Evolutionary conservation across 306 rosid species (phyloP).

Genomic region (Rosa lucieae): DNA sequence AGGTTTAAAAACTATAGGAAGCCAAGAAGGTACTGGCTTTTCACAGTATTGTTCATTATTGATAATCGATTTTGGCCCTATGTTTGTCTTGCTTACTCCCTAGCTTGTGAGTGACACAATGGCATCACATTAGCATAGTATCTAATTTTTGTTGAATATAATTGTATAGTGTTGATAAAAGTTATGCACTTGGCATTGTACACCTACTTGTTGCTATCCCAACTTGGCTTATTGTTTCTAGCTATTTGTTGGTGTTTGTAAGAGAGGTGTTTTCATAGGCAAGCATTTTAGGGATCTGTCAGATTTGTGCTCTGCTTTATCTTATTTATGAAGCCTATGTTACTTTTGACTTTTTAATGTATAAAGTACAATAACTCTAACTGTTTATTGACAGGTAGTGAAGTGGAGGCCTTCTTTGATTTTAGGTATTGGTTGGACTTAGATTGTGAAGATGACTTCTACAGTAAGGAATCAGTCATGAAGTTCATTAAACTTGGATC

Average conservation of each 20-base stretch:
- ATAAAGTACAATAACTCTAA: constrained; percentile 4
- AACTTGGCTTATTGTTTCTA: neutral
- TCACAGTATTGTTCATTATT: neutral
- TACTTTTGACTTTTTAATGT: neutral
- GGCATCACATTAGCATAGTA: neutral
- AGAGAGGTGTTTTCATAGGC: neutral
- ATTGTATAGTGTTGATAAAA: neutral
- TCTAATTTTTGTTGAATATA: neutral
- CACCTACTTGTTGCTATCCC: neutral
- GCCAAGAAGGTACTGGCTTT: neutral
- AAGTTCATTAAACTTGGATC: constrained; percentile 99
- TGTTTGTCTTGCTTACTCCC: neutral
- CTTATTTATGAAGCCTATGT: neutral
- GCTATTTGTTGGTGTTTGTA: neutral
- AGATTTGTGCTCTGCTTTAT: no score
- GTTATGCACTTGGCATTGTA: neutral
- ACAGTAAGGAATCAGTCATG: constrained; percentile 62
- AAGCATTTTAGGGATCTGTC: neutral
- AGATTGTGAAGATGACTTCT: constrained; percentile 83
- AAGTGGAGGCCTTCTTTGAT: constrained; percentile 82
- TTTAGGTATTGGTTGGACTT: constrained; percentile 85
- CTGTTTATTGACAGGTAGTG: constrained; percentile 55
- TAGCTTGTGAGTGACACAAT: neutral
- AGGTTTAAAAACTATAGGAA: neutral
- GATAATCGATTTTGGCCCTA: neutral